These are phyloP conservation scores for Yamadazyma membranifaciens DNA, from an alignment of 1,139 yeast species.

Conservation along the genomic window DNA sequence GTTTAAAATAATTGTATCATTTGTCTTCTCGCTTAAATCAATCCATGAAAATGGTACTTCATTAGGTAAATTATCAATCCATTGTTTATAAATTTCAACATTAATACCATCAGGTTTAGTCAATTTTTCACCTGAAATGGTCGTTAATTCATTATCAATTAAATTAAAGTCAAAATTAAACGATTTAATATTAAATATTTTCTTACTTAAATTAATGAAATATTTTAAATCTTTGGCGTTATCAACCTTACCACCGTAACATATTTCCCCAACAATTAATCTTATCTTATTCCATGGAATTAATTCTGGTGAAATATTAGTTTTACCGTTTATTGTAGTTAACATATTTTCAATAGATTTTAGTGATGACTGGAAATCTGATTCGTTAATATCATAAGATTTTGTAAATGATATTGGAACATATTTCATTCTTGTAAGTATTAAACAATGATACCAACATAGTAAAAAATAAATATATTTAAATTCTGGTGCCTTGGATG, in stretches of 20 bases:
- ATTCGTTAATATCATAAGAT: conserved; percentile 67
- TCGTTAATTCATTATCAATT: conserved; percentile 27
- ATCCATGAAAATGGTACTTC: conserved; percentile 63
- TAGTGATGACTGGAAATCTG: conserved; percentile 62
- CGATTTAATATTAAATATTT: conserved; percentile 26
- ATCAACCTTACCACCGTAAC: conserved; percentile 77
- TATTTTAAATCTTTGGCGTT: conserved; percentile 40
- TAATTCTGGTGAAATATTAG: conserved; percentile 43
- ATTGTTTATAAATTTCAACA: conserved; percentile 33
- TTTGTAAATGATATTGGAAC: conserved; percentile 63
- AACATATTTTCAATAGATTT: conserved; percentile 44
- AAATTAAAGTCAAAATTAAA: conserved; percentile 29
- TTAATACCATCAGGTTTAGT: conserved; percentile 49
- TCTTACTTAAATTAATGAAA: conserved; percentile 22
- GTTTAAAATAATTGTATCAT: conserved; percentile 20
- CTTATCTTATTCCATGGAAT: conserved; percentile 61
- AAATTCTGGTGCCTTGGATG: conserved; percentile 40
- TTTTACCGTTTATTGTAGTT: conserved; percentile 18
- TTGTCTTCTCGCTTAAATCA: conserved; percentile 50
- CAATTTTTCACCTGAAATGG: conserved; percentile 18
- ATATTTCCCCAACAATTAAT: conserved; percentile 50
- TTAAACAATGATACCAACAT: conserved; percentile 68
- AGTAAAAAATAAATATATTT: conserved; percentile 52
- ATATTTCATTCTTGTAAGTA: conserved; percentile 59
- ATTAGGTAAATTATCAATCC: conserved; percentile 61